phyloP scores from a whole-genome alignment of 2,329 filamentous ascomycete genomes.

The Mycogone perniciosa region DNA sequence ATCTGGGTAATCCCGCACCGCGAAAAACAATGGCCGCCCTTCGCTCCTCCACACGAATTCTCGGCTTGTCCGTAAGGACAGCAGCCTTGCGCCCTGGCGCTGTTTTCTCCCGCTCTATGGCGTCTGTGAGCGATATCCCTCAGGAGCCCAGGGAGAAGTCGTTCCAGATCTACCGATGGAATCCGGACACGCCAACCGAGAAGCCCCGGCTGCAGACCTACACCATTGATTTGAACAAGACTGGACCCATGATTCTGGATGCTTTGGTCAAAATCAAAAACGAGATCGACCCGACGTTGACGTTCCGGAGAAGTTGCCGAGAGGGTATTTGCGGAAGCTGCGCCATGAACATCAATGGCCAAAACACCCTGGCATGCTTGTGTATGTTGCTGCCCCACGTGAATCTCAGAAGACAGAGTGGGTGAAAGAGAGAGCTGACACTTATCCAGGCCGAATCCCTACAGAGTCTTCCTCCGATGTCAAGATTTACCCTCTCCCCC shows the following conservation, averaged over 20 bases:
- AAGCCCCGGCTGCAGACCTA: conserved; percentile 97
- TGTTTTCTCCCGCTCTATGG: conserved; percentile 47
- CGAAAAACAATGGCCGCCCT: conserved; percentile 50
- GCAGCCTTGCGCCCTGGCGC: conserved; percentile 36
- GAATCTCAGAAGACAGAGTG: neutral
- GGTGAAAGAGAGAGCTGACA: conserved; percentile 19
- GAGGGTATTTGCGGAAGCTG: conserved; percentile 98
- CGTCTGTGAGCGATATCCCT: conserved; percentile 52
- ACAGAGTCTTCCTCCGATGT: conserved; percentile 72
- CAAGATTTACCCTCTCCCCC: conserved; percentile 95
- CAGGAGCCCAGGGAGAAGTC: conserved; percentile 72
- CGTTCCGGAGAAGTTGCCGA: conserved; percentile 90
- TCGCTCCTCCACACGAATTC: conserved; percentile 49
- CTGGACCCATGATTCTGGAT: conserved; percentile 96
- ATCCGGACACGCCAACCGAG: conserved; percentile 81
- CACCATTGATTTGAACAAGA: conserved; percentile 96
- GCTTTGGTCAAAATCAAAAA: conserved; percentile 98
- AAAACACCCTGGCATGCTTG: conserved; percentile 94
- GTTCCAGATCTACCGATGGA: conserved; percentile 99
- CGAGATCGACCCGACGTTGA: conserved; percentile 92
- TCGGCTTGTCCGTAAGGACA: conserved; percentile 39
- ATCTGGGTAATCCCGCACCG: conserved; percentile 13
- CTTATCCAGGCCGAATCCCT: conserved; percentile 74
- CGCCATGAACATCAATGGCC: conserved; percentile 99
- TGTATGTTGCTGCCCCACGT: conserved; percentile 60